A percentile compares a stretch with the other conserved stretches of the same genome.
Conservation (phyloP, 768 basidiomycete species). For the Cubamyces lactineus region DNA sequence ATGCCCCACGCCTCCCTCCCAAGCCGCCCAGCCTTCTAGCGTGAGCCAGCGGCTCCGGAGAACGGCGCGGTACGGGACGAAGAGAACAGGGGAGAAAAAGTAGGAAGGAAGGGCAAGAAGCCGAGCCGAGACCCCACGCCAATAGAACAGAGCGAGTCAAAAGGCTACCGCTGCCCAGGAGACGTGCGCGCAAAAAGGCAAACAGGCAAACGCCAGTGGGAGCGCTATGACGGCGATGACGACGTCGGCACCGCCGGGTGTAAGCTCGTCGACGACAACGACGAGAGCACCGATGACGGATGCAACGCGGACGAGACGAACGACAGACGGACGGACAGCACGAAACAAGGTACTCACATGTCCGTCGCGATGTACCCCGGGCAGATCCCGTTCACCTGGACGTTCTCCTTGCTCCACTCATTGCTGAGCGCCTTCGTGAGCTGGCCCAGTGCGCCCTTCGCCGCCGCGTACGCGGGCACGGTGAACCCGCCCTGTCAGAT, state of each 20-base stretch:
- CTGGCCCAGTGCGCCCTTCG: conserved; percentile 86
- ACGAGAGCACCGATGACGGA: no score
- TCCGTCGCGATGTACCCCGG: conserved; percentile 91
- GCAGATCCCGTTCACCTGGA: conserved; percentile 87
- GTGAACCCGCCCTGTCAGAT: conserved; percentile 57
- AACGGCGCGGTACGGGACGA: conserved; percentile 6
- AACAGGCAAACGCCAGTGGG: not conserved
- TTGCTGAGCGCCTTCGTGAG: conserved; percentile 90
- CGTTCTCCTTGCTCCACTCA: conserved; percentile 88
- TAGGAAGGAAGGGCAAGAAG: no score
- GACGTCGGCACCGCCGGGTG: no score
- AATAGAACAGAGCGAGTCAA: conserved; percentile 6
- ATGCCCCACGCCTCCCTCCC: no score
- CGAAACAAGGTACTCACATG: conserved; percentile 52
- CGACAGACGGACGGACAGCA: not conserved
- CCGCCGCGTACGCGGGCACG: conserved; percentile 89
- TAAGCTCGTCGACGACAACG: no score
- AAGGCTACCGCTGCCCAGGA: conserved; percentile 23
- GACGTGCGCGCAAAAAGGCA: conserved; percentile 17
- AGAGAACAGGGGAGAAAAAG: no score
- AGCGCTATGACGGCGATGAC: not conserved
- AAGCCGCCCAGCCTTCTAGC: not conserved
- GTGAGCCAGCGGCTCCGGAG: not conserved
- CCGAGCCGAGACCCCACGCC: not conserved
- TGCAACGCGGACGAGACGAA: no score